phyloP scores from a whole-genome alignment of 169 alveolate species.

The Cryptosporidium canis region DNA sequence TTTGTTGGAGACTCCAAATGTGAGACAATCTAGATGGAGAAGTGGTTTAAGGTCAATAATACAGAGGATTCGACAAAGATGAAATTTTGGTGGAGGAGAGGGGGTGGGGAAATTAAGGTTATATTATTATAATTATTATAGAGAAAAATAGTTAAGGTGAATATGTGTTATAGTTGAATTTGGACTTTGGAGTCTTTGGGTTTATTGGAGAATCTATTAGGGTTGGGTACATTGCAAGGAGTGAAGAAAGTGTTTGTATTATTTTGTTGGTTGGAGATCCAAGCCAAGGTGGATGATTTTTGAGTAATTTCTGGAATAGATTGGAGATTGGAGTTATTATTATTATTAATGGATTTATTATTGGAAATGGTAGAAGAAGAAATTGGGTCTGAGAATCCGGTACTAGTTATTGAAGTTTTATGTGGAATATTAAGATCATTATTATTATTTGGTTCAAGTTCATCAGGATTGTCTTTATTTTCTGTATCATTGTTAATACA shows the following conservation, averaged over 20 bases:
- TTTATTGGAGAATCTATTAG: conserved; percentile 51
- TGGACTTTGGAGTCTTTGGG: conserved; percentile 52
- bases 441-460: background rate
- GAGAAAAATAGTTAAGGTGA: background rate
- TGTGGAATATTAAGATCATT: background rate
- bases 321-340: background rate
- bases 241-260: background rate
- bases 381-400: background rate
- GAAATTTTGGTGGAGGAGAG: background rate
- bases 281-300: conserved; percentile 7
- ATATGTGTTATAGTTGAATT: conserved; percentile 13
- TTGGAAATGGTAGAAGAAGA: background rate
- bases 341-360: background rate
- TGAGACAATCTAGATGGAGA: background rate
- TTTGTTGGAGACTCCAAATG: background rate
- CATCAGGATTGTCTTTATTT: background rate
- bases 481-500: background rate
- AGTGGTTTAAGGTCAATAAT: background rate
- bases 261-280: background rate
- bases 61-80: too few relatives aligned
- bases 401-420: background rate
- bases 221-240: conserved; percentile 37
- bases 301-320: conserved; percentile 6
- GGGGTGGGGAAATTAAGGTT: too few relatives aligned
- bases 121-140: background rate